Evolutionary conservation across 495 filamentous ascomycete species (phyloP).

Genomic region (Neurospora terricola): DNA sequence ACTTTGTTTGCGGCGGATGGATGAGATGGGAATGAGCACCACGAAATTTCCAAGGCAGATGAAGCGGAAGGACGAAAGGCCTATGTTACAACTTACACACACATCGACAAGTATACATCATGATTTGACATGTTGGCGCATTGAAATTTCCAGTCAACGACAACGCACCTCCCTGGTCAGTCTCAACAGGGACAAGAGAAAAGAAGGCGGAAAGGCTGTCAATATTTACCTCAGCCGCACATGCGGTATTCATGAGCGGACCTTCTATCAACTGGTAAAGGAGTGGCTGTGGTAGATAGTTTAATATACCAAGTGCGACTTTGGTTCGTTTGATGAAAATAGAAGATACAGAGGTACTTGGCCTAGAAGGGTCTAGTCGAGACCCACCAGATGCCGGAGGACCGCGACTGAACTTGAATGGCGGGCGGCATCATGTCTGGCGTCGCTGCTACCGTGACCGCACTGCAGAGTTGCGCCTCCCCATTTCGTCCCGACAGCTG

Average conservation of each 20-base stretch:
- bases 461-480: constrained; percentile 11
- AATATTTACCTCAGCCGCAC: neutral
- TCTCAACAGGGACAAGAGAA: neutral
- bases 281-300: neutral
- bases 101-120: neutral
- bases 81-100: neutral
- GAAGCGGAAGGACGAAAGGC: neutral
- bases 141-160: neutral
- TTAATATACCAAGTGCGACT: neutral
- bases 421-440: neutral
- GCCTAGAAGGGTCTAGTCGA: neutral
- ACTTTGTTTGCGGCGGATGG: neutral
- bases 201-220: neutral
- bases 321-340: neutral
- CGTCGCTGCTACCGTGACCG: neutral
- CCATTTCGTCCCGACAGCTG: constrained; percentile 21
- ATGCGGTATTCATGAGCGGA: neutral
- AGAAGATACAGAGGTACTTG: neutral
- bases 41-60: neutral
- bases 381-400: neutral
- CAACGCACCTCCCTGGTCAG: neutral
- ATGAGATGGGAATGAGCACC: neutral
- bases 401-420: neutral
- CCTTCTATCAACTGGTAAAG: neutral
- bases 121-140: neutral